These are phyloP conservation scores for Metarhizium anisopliae DNA, from an alignment of 2,329 filamentous ascomycete genomes.

Conservation along the genomic window DNA sequence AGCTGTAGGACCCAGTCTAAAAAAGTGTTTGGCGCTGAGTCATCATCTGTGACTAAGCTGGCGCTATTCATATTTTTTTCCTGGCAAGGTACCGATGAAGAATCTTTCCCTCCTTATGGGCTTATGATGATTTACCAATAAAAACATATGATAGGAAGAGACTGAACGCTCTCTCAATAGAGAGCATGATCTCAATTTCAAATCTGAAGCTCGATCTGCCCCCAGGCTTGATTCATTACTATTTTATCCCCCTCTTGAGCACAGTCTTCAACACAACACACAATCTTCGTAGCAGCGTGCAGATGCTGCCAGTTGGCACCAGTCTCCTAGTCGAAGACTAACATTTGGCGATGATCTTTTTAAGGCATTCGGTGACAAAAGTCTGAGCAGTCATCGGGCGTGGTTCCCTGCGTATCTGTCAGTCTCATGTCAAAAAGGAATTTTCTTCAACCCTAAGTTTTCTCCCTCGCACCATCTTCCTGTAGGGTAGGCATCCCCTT, in stretches of 20 bases:
- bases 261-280: constrained; percentile 5
- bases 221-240: neutral
- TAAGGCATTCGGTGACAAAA: too few species aligned
- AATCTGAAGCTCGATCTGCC: constrained; percentile 47
- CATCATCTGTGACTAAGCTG: constrained; percentile 1
- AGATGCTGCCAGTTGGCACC: neutral
- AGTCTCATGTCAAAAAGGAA: neutral
- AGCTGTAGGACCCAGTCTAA: neutral
- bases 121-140: constrained; percentile 49
- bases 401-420: neutral
- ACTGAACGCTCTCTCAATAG: constrained; percentile 47
- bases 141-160: constrained; percentile 60
- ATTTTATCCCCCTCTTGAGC: neutral
- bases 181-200: constrained; percentile 53
- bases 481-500: too few species aligned
- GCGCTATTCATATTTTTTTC: neutral
- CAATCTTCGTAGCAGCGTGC: neutral
- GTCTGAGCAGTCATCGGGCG: too few species aligned
- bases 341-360: neutral
- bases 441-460: too few species aligned
- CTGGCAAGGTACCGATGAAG: neutral
- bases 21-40: neutral
- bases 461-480: too few species aligned
- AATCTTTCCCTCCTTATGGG: constrained; percentile 28
- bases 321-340: neutral